Conservation (phyloP, 1,139 yeast species). For the Entelexis sorbosivorans region DNA sequence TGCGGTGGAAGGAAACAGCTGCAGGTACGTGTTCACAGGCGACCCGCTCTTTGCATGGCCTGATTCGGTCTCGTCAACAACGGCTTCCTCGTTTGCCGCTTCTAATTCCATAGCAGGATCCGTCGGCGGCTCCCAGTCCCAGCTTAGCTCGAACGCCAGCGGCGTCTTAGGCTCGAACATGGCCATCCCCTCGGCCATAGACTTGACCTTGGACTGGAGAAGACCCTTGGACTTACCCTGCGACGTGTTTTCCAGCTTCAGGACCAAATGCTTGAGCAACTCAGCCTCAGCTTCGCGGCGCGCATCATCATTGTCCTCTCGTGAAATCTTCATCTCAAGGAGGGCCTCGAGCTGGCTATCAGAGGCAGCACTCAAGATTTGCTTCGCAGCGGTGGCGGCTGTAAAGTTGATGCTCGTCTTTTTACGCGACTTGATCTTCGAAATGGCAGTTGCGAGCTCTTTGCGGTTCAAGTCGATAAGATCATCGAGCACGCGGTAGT, state of each 20-base stretch:
- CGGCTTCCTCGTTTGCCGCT: too few relatives aligned
- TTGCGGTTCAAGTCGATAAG: conserved; percentile 41
- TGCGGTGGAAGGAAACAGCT: conserved; percentile 50
- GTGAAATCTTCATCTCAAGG: conserved; percentile 47
- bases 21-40: conserved; percentile 38
- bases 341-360: conserved; percentile 43
- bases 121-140: conserved; percentile 47
- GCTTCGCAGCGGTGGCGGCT: conserved; percentile 30
- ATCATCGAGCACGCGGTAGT: conserved; percentile 37
- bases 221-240: conserved; percentile 28
- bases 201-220: conserved; percentile 34
- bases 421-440: conserved; percentile 27
- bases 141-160: conserved; percentile 62
- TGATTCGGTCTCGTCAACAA: not conserved
- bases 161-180: conserved; percentile 49
- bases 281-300: conserved; percentile 53
- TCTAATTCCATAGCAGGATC: conserved; percentile 37
- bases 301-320: conserved; percentile 47
- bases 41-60: not conserved
- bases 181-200: conserved; percentile 63
- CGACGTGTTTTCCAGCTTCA: conserved; percentile 42
- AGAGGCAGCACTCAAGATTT: conserved; percentile 39
- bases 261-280: conserved; percentile 46
- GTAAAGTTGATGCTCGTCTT: conserved; percentile 24
- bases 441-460: conserved; percentile 34